Evolutionary conservation across 345 rosid species (phyloP), one percentile per base, ranked within the genome.

Genomic region (Acer yangbiense): DNA sequence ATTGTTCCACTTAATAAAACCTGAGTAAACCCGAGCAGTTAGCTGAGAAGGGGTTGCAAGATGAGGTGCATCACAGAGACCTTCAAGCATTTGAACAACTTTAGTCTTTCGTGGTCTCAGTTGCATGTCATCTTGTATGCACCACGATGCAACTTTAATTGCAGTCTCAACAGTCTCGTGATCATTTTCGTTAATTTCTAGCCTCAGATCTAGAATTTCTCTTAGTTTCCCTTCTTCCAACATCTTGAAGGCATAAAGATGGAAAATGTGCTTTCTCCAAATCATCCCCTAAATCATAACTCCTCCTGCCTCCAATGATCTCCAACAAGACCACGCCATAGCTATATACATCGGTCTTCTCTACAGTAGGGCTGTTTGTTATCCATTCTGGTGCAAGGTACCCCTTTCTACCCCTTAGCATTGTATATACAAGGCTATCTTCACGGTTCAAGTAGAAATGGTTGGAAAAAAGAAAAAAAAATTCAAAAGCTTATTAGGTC

Each of bases 51-150:
- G 73, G 41, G 65, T 44, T 10, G 85, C 86, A 5, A 86, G 87
- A 21, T 80, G 69, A 52, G 89, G 88, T 48, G 82, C 88, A 4
- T 13, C 69, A 21, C 84, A 84, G 3, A 83, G 61, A 55, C 92
- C 88, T 75, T 87, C 88, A 10, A 89, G 92, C 90, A 89, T 87
- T 80, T 86, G 90, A 20, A 87, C 89, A 23, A 89, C 92, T 77
- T 73, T 85, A n/a, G 83, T 79, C 92, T 87, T 89, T 0, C 87
- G 76, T 3, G 92, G 92, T 69, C 92, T 83, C 66, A 77, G 25
- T 21, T 73, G 81, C 88, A 86, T 87, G 27, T 87, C 87, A 21
- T 83, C 89, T 79, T 89, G 92, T 71, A 87, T 72, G 74, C 90
- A 89, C 88, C 90, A 89, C 16, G 86, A 69, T 17, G 92, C 88